A percentile compares a stretch with the other conserved stretches of the same genome.
Conservation (phyloP, 352 stramenopile genomes). For the Thraustochytrium striatum region DNA sequence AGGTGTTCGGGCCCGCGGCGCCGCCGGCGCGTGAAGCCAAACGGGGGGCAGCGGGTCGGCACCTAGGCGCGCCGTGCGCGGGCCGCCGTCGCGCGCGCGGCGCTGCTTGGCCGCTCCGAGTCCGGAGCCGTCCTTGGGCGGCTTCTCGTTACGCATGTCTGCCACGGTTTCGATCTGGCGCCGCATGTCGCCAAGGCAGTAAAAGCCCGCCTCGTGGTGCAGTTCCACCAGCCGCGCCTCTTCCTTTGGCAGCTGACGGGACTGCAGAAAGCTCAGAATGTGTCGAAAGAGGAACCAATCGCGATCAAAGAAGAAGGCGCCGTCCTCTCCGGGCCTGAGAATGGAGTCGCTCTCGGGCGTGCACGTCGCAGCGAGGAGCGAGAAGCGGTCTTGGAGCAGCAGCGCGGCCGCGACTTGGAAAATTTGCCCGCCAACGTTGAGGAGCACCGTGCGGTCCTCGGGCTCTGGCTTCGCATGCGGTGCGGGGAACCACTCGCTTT, state of each 20-base stretch:
- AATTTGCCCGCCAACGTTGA: constrained; percentile 58
- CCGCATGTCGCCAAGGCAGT: constrained; percentile 52
- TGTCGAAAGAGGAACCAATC: constrained; percentile 61
- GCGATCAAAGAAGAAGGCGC: constrained; percentile 57
- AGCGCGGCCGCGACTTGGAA: constrained; percentile 56
- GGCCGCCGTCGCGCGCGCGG: no score
- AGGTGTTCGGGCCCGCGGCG: no score
- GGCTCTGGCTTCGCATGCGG: neutral
- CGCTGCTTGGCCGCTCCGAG: no score
- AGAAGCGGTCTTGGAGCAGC: constrained; percentile 56
- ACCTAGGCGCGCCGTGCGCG: neutral
- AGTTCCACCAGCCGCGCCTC: constrained; percentile 54
- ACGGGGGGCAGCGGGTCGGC: neutral
- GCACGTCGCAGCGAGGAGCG: constrained; percentile 52
- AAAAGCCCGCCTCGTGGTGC: constrained; percentile 56
- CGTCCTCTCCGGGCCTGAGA: constrained; percentile 44
- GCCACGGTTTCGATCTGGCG: constrained; percentile 50
- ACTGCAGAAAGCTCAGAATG: constrained; percentile 57
- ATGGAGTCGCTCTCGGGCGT: constrained; percentile 21
- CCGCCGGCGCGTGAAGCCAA: neutral
- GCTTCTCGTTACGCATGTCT: constrained; percentile 17
- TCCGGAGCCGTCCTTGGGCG: neutral
- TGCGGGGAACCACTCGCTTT: constrained; percentile 23
- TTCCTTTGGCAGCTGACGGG: constrained; percentile 53
- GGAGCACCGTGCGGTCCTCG: constrained; percentile 47